Evolutionary conservation across 495 filamentous ascomycete species (phyloP), one percentile per base, ranked within the genome.

Genomic region (Melanomma pulvis-pyrius): DNA sequence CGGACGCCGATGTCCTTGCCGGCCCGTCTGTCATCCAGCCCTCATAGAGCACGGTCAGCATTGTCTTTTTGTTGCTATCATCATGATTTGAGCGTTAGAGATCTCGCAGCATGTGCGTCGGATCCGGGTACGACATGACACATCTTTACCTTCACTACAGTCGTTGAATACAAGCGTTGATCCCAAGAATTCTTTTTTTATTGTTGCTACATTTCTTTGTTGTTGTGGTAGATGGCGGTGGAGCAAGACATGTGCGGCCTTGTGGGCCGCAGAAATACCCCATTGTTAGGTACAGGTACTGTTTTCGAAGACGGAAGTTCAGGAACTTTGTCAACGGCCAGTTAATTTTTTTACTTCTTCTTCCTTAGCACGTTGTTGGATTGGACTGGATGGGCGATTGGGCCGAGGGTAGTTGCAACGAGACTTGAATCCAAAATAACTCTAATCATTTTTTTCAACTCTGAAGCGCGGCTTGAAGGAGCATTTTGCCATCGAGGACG

Each of bases 121-220:
- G 39, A 44, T 44, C 39, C 39, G 39, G 39, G 39, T 44, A 44
- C 39, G 39, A 59, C 44, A 39, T 46, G 19, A 22, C n/a, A 59
- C 22, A 47, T 5, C 29, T 67, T 60, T 55, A n/a, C 36, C 57
- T 68, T 63, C 60, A 60, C 49, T 69, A 69, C 67, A 69, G 67
- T 69, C 67, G 67, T 69, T 69, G 55, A 66, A 67, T 67, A 67
- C 64, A 67, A 67, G 58, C 50, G 64, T 67, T 67, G 64, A 67
- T 61, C 64, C 56, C 64, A 67, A 67, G 64, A 67, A 61, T 49
- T 59, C 13, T 59, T 66, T 66, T 34, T 55, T 44, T 60, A 50
- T 65, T 34, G 11, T 59, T 41, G 28, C 28, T 34, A 15, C 28
- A 25, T 32, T n/a, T 41, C 13, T 36, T 56, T 26, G 22, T 30